phyloP scores from a whole-genome alignment of 1,284 basidiomycete genomes.

The Pseudozyma tsukubaensis region DNA sequence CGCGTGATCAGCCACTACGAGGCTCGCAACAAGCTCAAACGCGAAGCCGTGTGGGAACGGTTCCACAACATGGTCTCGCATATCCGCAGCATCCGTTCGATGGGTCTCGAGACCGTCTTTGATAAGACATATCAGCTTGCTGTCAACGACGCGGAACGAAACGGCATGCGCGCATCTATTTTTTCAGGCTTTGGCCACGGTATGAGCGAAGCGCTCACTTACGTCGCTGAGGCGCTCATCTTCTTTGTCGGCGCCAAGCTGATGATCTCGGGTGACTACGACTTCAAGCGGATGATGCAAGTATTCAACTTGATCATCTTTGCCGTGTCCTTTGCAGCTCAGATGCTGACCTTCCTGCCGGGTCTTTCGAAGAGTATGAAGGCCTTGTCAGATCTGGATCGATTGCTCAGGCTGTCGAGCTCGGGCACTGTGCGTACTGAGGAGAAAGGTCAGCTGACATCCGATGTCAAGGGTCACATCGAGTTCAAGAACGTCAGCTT shows the following conservation, averaged over 20 bases:
- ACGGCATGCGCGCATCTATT: conserved; percentile 82
- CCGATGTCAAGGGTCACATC: conserved; percentile 33
- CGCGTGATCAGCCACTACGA: conserved; percentile 79
- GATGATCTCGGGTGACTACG: conserved; percentile 82
- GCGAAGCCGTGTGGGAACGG: conserved; percentile 84
- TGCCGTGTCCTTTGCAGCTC: conserved; percentile 88
- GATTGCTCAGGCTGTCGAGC: conserved; percentile 72
- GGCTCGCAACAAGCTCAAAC: conserved; percentile 80
- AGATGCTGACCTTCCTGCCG: conserved; percentile 80
- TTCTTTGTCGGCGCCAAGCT: conserved; percentile 90
- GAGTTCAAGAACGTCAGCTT: conserved; percentile 58
- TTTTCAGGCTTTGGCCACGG: conserved; percentile 86
- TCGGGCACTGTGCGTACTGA: neutral
- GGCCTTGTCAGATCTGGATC: conserved; percentile 82
- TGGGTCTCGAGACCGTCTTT: conserved; percentile 87
- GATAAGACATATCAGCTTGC: conserved; percentile 77
- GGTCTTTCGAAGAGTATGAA: conserved; percentile 55
- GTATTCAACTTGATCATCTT: conserved; percentile 92
- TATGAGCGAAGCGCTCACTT: conserved; percentile 82
- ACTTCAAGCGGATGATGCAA: conserved; percentile 87
- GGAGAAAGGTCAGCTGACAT: conserved; percentile 11
- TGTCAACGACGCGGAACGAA: conserved; percentile 75
- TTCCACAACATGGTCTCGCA: conserved; percentile 91
- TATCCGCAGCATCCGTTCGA: conserved; percentile 85
- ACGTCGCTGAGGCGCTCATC: conserved; percentile 79